Evolutionary conservation across 345 rosid species (phyloP), one percentile per base, ranked within the genome.

Genomic region (Mallotus nudiflorus): DNA sequence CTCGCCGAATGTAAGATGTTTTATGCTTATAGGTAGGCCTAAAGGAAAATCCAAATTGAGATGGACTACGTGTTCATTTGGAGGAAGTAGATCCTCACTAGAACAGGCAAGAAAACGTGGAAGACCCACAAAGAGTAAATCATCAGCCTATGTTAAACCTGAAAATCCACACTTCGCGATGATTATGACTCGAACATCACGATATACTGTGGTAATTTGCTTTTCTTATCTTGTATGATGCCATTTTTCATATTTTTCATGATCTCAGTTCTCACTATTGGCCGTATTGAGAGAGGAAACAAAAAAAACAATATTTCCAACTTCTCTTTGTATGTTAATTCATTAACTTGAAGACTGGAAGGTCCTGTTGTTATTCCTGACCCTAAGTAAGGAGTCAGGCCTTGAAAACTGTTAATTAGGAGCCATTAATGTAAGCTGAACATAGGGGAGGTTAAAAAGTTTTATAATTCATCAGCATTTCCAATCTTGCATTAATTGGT

Each of bases 151-250:
- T 67, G n/a, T 16, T 51, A 22, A 20, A 14, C 72, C 64, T 0
- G 15, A 66, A 25, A 71, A 57, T 56, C 74, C 72, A 37, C 16
- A 19, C 37, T 76, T 71, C 31, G 57, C 28, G 18, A 0, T 42
- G 22, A 0, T n/a, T 46, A 7, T 76, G 8, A 19, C 49, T 27
- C 44, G 8, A 31, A 6, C 67, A 24, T 11, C 56, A 1, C 31
- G 9, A 60, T 66, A 52, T 71, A 2, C 0, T 33, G 4, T 66
- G 72, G 79, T 69, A 25, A 66, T 62, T 66, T 66, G 2, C 1
- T 42, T 31, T 18, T 2, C 40, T 52, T 7, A 8, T 19, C 33
- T 29, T 49, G 16, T 33, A 18, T n/a, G 11, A 18, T 45, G 4
- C 37, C 28, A 24, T 44, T 42, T n/a, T n/a, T n/a, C n/a, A n/a